Evolutionary conservation across 2,329 filamentous ascomycete species (phyloP), one percentile per base, ranked within the genome.

Genomic region (Epichloe coenophiala): DNA sequence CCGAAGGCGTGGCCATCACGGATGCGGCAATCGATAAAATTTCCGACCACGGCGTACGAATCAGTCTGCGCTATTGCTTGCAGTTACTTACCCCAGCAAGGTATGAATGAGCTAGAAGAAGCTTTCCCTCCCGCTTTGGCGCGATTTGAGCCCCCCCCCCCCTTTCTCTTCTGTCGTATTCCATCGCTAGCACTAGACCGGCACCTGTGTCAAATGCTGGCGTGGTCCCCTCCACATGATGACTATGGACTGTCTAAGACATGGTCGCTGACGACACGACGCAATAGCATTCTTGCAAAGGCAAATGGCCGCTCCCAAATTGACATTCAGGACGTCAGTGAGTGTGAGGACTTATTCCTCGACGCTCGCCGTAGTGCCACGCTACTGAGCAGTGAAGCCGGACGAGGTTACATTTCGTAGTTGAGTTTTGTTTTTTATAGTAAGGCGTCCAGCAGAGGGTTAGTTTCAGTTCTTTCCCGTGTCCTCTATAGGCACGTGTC

Each of bases 11-110:
- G 43, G 76, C 79, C 55, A 81, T 97, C 57, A 83, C 81, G 40
- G 88, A 94, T 47, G 80, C 82, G 19, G 93, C 93, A 27, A 77
- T 97, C 53, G 85, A 93, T 60, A 93, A 88, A 71, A 81, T 98
- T 60, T 80, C 88, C 41, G 80, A 86, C 62, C 84, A 95, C 59
- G 93, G 93, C 58, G 88, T 88, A 61, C 85, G 84, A 59, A 89
- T 96, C 63, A 94, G 87, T 65, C 69, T 98, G 69, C 76, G 93
- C 58, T 98, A 98, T 71, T 91, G 90, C 58, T 73, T 98, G 64
- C 93, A 97, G 71, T 71, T 98, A 58, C 75, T 98, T 59, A 87
- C 89, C 27, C 90, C 90, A 2, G 84, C 89, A 48, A 91, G 78
- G 77, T 81, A 69, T 63, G 73, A 36, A 9, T 35, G 13, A 41